phyloP scores from a whole-genome alignment of 2,329 filamentous ascomycete species.

The Trichoderma citrinoviride region DNA sequence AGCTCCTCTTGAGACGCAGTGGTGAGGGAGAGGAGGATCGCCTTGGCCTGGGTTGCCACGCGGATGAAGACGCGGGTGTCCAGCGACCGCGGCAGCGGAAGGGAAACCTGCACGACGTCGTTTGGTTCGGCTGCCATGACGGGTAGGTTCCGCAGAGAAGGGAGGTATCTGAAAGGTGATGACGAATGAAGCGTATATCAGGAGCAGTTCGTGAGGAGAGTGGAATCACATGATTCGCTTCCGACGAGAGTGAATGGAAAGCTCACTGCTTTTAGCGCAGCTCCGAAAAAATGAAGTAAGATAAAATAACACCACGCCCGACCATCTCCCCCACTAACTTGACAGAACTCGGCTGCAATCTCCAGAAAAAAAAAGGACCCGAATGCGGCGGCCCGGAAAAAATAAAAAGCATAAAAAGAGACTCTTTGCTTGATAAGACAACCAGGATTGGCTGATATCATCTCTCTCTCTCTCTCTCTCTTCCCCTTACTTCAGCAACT shows the following conservation, averaged over 20 bases:
- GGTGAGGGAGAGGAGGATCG: conserved; percentile 59
- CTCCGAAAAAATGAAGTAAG: not conserved
- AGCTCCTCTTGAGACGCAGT: conserved; percentile 54
- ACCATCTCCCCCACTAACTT: conserved; percentile 2
- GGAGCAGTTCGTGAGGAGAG: not conserved
- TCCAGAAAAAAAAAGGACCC: conserved; percentile 6
- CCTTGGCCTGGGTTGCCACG: conserved; percentile 56
- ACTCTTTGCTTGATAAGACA: conserved; percentile 3
- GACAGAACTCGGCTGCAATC: conserved; percentile 1
- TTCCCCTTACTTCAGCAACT: too few relatives aligned
- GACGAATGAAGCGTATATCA: not conserved
- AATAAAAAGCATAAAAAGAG: conserved; percentile 5
- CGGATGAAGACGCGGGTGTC: conserved; percentile 62
- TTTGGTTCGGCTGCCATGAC: conserved; percentile 28
- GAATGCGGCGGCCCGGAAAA: conserved; percentile 13
- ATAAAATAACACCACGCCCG: not conserved
- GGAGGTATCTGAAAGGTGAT: not conserved
- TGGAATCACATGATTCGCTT: conserved; percentile 27
- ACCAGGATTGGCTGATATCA: not conserved
- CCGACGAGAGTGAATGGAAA: not conserved
- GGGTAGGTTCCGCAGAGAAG: not conserved
- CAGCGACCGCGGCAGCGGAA: conserved; percentile 58
- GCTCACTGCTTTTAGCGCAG: conserved; percentile 7
- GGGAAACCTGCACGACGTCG: conserved; percentile 47
- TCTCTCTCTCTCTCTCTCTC: not conserved